Evolutionary conservation across 2,329 filamentous ascomycete genomes (phyloP).

Genomic region (Penicillium polonicum): DNA sequence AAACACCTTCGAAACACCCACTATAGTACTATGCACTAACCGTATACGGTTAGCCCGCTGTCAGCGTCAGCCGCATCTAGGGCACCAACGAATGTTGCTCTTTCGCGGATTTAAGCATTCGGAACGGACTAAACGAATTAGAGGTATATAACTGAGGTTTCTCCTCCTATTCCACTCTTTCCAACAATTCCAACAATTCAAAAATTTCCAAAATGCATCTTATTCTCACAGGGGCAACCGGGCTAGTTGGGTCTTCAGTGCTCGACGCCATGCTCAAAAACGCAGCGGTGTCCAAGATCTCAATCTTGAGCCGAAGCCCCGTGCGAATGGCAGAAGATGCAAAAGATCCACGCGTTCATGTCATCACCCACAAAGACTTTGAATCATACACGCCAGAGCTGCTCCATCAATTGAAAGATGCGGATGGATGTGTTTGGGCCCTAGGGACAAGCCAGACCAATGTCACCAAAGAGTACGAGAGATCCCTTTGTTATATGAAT

Average conservation of each 20-base stretch:
- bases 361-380: constrained; percentile 70
- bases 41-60: not conserved
- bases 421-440: constrained; percentile 71
- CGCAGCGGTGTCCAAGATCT: constrained; percentile 43
- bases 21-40: not conserved
- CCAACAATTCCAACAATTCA: not conserved
- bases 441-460: constrained; percentile 63
- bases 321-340: constrained; percentile 59
- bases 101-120: not conserved
- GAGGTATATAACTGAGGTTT: not conserved
- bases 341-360: constrained; percentile 50
- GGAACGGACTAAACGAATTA: not conserved
- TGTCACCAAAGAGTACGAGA: constrained; percentile 57
- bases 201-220: constrained; percentile 39
- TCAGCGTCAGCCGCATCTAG: not conserved
- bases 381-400: constrained; percentile 57
- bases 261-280: constrained; percentile 59
- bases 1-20: accelerated
- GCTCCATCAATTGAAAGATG: constrained; percentile 61
- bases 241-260: constrained; percentile 61
- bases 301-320: constrained; percentile 65
- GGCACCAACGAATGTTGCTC: not conserved
- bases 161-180: not conserved
- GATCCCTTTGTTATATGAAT: too few species aligned
- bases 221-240: constrained; percentile 68